phyloP scores from a whole-genome alignment of 441 rosid genomes.

The Eugenia klotzschiana region DNA sequence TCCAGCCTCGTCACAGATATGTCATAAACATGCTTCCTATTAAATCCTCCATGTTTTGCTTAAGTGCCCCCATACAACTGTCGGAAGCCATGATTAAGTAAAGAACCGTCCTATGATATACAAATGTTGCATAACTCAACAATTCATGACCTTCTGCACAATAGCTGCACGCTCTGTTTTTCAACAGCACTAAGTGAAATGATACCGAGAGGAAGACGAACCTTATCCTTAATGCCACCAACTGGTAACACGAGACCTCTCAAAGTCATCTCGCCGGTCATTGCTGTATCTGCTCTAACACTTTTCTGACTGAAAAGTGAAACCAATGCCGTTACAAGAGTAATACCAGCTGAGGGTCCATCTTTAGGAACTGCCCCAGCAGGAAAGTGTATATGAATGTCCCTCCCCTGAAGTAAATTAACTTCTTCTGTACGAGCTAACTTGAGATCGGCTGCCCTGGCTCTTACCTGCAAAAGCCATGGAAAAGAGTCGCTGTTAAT shows the following conservation, averaged over 20 bases:
- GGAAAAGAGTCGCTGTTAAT: not conserved
- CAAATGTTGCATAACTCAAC: not conserved
- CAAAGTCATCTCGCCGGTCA: conserved; percentile 99
- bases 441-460: conserved; percentile 70
- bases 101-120: not conserved
- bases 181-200: not conserved
- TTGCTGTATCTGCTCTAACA: conserved; percentile 94
- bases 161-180: not conserved
- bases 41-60: not conserved
- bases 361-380: conserved; percentile 98
- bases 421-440: conserved; percentile 43
- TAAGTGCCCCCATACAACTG: not conserved
- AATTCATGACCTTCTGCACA: not conserved
- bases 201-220: not conserved
- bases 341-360: conserved; percentile 98
- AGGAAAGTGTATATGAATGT: conserved; percentile 94
- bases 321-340: conserved; percentile 88
- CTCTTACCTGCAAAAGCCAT: conserved; percentile 51
- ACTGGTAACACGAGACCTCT: conserved; percentile 98
- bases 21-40: not conserved
- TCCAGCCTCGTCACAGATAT: not conserved
- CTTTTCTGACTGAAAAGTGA: conserved; percentile 74
- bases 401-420: conserved; percentile 76
- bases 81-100: not conserved
- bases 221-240: conserved; percentile 98